Base-by-base conservation (phyloP, 345 rosid genomes). In the Rubroshorea leprosula region DNA sequence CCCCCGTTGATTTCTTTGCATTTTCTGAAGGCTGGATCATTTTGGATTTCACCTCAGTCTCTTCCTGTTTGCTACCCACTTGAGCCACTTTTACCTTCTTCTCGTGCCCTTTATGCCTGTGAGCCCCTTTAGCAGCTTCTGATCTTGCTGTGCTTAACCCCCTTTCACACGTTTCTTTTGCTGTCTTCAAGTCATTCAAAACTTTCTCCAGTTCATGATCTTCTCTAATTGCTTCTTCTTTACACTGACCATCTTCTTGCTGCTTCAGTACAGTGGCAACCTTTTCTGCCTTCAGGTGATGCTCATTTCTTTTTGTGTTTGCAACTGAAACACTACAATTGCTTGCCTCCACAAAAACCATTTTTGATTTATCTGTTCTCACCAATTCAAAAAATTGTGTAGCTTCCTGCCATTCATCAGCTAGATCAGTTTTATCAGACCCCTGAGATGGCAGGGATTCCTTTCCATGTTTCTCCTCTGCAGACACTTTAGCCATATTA, bases 361-460 rank as follows among this genome's bases (percentile, higher is more conserved):
- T 74, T 58, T 67, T 67, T 9, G 81, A 76, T 65, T 70, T 68
- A 68, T 80, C 80, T 44, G 75, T 76, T 67, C 68, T 68, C 57
- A 78, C 91, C 74, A 87, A 61, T 65, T 87, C 90, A 67, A 79
- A 87, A 77, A 76, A 83, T 39, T 83, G 74, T 5, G 75, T 60
- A 61, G 89, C 86, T 59, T 85, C 94, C 74, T 86, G 77, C 94
- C 94, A 86, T 64, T 83, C 89, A 62, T 74, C 81, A 63, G 73
- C 79, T 64, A 68, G 87, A 58, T 76, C 79, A 54, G 68, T 62
- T 60, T 44, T 56, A 20, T 46, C 75, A 38, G 69, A 70, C 19
- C 65, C 79, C 74, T 74, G 81, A 58, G 78, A 61, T 21, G 79
- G 74, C 22, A 26, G 58, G 25, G 74, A 71, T 67, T 74, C 72